Percentiles rank a stretch among this genome's conserved stretches.
phyloP scores from a whole-genome alignment of 441 rosid species.

The Omphalea diandra region DNA sequence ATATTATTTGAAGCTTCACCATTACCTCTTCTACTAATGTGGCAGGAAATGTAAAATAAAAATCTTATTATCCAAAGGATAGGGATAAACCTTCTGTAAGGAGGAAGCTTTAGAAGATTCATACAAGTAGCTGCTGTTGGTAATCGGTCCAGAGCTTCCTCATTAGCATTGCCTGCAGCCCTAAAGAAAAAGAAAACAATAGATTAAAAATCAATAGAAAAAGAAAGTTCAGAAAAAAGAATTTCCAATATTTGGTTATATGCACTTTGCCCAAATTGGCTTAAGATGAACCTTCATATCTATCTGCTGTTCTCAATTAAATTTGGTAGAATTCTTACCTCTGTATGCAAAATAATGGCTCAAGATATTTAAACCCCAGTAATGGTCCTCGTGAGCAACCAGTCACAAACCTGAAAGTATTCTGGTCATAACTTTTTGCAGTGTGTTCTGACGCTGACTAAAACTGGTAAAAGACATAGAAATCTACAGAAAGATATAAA shows the following conservation, averaged over 20 bases:
- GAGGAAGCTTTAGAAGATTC: slow-evolving; percentile 99
- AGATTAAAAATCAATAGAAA: not conserved
- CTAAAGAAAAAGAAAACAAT: slow-evolving; percentile 38
- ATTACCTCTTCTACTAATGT: not conserved
- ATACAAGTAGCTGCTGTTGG: slow-evolving; percentile 98
- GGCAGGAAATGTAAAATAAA: not conserved
- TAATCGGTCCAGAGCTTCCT: slow-evolving; percentile 83
- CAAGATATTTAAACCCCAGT: slow-evolving; percentile 88
- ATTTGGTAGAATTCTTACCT: slow-evolving; percentile 47
- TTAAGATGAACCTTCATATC: slow-evolving; percentile 6
- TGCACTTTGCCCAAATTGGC: slow-evolving; percentile 6
- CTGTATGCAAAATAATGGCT: slow-evolving; percentile 95
- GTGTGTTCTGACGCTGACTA: slow-evolving; percentile 7
- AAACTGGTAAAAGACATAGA: slow-evolving; percentile 14
- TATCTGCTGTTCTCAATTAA: slow-evolving; percentile 4
- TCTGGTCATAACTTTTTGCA: slow-evolving; percentile 21
- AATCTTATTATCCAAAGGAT: not conserved
- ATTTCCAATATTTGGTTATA: not conserved
- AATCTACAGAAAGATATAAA: not conserved
- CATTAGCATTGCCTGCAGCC: slow-evolving; percentile 76
- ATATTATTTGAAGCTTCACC: not conserved
- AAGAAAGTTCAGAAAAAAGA: slow-evolving; percentile 9
- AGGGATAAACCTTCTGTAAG: slow-evolving; percentile 80
- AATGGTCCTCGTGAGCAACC: slow-evolving; percentile 98
- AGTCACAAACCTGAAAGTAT: slow-evolving; percentile 79